Base-by-base conservation (phyloP, 345 rosid genomes). In the Brassica juncea region DNA sequence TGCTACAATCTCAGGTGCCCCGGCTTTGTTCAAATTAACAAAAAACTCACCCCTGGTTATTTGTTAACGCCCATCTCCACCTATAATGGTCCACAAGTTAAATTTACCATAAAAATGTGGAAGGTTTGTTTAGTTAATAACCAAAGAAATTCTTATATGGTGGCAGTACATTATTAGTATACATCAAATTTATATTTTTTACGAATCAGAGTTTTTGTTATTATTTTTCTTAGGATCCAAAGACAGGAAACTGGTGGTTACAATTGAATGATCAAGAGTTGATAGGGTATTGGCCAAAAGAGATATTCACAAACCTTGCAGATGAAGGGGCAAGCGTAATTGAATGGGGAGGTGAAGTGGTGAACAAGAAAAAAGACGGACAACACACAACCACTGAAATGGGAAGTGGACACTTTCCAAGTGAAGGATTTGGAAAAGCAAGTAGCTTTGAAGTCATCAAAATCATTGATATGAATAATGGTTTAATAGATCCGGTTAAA, bases 1-100 rank as follows among this genome's bases (percentile, higher is more conserved):
- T 88, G 92, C 88, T 88, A 88, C 66, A 88, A 88, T 83, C 92
- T 88, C 5, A 81, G 83, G 0, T 88, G 92, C 74, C 80, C 88
- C 6, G 92, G 92, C 64, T 88, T 88, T 73, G 84, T 88, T 83
- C 92, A 88, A 57, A 84, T 85, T 61, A 86, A 83, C 81, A 86
- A 81, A 63, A 84, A 82, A 78, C 84, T 88, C 62, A 87, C 89
- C 7, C 78, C 87, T 85, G 92, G 92, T 14, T 89, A 16, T 59
- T 23, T 25, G 63, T 10, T 23, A 59, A 23, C 28, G 25, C 63
- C 63, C 63, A 23, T 59, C n/a, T 59, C 63, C 63, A 59, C 63
- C 32, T 59, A 59, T 25, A 59, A 23, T 59, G 63, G 63, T 59
- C 63, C 63, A 25, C 63, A 59, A 23, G 11, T 8, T 25, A 27